These are phyloP conservation scores for Sporothrix mexicana DNA, from an alignment of 2,329 filamentous ascomycete species.

Conservation along the genomic window DNA sequence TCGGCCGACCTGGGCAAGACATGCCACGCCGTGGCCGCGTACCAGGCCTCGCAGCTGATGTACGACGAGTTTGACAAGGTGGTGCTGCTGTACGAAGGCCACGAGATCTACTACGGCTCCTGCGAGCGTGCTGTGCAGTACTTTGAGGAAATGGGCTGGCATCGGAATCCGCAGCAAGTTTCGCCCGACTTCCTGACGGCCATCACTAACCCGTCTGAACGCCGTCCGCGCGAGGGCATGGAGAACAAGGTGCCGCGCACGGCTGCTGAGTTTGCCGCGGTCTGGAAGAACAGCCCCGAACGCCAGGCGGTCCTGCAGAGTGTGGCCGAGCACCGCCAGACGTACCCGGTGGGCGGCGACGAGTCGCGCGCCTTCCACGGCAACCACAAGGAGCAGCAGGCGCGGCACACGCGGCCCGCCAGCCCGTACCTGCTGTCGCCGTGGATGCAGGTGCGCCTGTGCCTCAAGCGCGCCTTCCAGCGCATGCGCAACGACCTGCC, in stretches of 20 bases:
- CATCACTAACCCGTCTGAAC: conserved; percentile 74
- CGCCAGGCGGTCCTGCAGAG: conserved; percentile 58
- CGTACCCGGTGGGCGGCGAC: conserved; percentile 41
- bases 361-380: conserved; percentile 53
- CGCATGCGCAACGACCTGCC: conserved; percentile 76
- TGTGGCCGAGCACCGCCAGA: conserved; percentile 57
- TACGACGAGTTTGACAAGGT: conserved; percentile 73
- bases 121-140: conserved; percentile 66
- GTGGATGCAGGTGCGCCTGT: conserved; percentile 54
- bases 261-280: conserved; percentile 64
- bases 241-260: conserved; percentile 63
- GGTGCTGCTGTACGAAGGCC: conserved; percentile 70
- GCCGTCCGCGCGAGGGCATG: conserved; percentile 68
- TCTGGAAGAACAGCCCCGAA: conserved; percentile 62
- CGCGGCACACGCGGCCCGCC: conserved; percentile 70
- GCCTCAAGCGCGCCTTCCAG: conserved; percentile 75
- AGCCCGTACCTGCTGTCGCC: conserved; percentile 77
- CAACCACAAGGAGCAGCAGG: conserved; percentile 62
- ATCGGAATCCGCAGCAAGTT: conserved; percentile 63
- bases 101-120: conserved; percentile 70
- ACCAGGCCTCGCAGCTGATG: conserved; percentile 70
- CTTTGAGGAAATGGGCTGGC: conserved; percentile 72
- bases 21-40: conserved; percentile 70
- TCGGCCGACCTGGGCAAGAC: conserved; percentile 64
- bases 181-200: conserved; percentile 80